Evolutionary conservation across 495 filamentous ascomycete species (phyloP), one percentile per base, ranked within the genome.

Genomic region (Aspergillus diversus): DNA sequence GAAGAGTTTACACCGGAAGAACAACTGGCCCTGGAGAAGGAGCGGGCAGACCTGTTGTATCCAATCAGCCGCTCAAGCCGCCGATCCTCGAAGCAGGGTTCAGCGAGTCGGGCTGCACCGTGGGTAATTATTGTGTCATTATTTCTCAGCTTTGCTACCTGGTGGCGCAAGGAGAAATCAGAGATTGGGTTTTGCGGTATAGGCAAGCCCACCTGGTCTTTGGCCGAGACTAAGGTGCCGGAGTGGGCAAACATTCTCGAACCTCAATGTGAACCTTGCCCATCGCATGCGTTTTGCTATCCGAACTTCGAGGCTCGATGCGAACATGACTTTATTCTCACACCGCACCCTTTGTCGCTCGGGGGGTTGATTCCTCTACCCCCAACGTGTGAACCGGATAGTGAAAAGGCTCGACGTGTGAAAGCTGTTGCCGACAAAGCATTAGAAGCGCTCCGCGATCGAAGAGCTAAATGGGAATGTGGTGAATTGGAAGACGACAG

Each of bases 1-100:
- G 96, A 98, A 73, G 96, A 98, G 69, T 99, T 98, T 69, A 97
- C 92, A 1, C 90, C 93, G 0, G 92, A 97, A 49, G 91, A 90
- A 70, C 92, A 91, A 73, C 78, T 91, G 42, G 94, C 93, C 51
- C 80, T 95, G 55, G 83, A 81, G 43, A 81, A 80, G 43, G 89
- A 90, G 63, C 83, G 82, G 54, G 80, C 77, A 7, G 68, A 72
- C 42, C 43, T 64, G 52, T 63, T 69, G 65, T 72, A 74, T 50
- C 55, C 71, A 6, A 61, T 59, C 1, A 53, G 59, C 8, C 74
- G 78, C 34, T 73, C 75, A 33, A 82, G 78, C 17, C 74, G 56
- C 32, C 71, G 68, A 43, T 69, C 75, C 12, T 70, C 64, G 42
- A 76, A 75, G 47, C 73, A 77, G 31, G 69, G 77, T 7, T 63